Conservation (phyloP, 805 yeast species). For the Cyberlindnera petersonii region DNA sequence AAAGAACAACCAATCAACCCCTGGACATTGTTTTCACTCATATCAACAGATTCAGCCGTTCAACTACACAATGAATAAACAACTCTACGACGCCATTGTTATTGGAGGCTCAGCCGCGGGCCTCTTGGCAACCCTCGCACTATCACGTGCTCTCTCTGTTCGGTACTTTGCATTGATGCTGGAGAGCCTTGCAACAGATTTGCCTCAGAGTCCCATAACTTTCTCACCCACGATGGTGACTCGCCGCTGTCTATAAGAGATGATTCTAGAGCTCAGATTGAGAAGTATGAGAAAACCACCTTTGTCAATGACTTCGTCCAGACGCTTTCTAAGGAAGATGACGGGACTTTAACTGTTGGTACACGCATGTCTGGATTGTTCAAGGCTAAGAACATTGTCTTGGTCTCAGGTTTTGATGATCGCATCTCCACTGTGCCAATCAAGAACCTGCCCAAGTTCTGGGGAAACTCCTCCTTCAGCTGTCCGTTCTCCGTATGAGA, state of each 20-base stretch:
- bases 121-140: conserved; percentile 14
- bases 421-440: conserved; percentile 8
- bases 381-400: conserved; percentile 7
- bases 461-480: conserved; percentile 17
- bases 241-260: conserved; percentile 6
- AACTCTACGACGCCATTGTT: conserved; percentile 15
- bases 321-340: not conserved
- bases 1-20: not conserved
- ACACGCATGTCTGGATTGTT: not conserved
- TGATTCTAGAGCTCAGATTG: conserved; percentile 6
- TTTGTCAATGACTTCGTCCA: conserved; percentile 7
- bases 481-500: conserved; percentile 21
- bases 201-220: conserved; percentile 18
- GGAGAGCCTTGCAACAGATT: conserved; percentile 18
- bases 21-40: too few species aligned
- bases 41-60: too few species aligned
- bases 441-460: conserved; percentile 12
- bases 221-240: conserved; percentile 15
- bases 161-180: conserved; percentile 16
- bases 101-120: conserved; percentile 20
- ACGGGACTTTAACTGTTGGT: not conserved
- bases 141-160: conserved; percentile 10
- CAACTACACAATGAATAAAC: not conserved
- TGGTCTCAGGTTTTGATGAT: conserved; percentile 19
- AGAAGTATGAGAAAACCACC: conserved; percentile 4